phyloP scores from a whole-genome alignment of 176 grass and related monocot genomes.

The Oryza meyeriana region DNA sequence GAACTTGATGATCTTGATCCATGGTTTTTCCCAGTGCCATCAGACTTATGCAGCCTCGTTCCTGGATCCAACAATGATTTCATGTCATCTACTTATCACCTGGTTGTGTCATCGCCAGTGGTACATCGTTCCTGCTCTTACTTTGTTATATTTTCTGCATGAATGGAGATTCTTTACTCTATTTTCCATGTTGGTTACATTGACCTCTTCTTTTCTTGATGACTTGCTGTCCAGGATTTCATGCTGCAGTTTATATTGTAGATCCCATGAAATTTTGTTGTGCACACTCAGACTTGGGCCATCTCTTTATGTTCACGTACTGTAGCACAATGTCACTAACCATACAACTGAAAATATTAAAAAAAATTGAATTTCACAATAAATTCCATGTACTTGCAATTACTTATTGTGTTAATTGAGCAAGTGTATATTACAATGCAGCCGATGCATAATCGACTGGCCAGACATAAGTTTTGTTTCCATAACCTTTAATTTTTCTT shows the following conservation, averaged over 20 bases:
- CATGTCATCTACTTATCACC: constrained; percentile 73
- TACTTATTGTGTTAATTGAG: constrained; percentile 16
- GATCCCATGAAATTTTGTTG: background rate
- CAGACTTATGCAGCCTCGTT: constrained; percentile 56
- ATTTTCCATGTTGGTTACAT: constrained; percentile 7
- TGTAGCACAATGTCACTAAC: constrained; percentile 5
- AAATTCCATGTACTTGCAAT: constrained; percentile 23
- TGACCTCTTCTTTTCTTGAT: constrained; percentile 10
- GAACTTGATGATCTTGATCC: constrained; percentile 65
- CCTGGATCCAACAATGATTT: constrained; percentile 86
- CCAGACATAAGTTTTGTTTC: background rate
- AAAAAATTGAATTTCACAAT: background rate
- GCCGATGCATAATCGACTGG: background rate
- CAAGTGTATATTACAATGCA: constrained; percentile 6
- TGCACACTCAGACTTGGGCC: background rate
- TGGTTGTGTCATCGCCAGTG: constrained; percentile 84
- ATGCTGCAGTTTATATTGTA: background rate
- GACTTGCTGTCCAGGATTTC: background rate
- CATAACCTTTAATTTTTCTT: constrained; percentile 21
- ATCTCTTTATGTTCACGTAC: background rate
- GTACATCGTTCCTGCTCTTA: constrained; percentile 43
- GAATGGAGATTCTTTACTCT: background rate
- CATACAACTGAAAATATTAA: background rate
- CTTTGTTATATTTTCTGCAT: background rate
- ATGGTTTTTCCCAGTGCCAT: constrained; percentile 85